phyloP scores from a whole-genome alignment of 768 basidiomycete genomes.

The Mycena epipterygia region DNA sequence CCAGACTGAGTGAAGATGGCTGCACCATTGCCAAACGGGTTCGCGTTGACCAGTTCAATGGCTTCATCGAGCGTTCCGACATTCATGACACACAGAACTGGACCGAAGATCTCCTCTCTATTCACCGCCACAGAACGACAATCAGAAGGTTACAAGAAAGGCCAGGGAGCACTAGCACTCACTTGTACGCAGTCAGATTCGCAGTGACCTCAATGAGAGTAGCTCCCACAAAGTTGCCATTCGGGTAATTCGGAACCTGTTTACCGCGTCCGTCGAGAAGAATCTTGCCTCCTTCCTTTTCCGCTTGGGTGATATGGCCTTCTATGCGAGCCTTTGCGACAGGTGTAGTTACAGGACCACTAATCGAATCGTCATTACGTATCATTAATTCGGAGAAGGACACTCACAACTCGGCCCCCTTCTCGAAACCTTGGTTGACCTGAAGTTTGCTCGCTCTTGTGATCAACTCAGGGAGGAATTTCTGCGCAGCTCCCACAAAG shows the following conservation, averaged over 20 bases:
- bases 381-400: background rate
- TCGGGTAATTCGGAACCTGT: slow-evolving; percentile 77
- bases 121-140: background rate
- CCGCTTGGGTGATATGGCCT: slow-evolving; percentile 77
- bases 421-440: slow-evolving; percentile 93
- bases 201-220: slow-evolving; percentile 87
- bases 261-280: slow-evolving; percentile 86
- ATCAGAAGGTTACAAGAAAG: background rate
- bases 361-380: slow-evolving; percentile 42
- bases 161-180: slow-evolving; percentile 41
- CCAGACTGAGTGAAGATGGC: slow-evolving; percentile 99
- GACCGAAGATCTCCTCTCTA: slow-evolving; percentile 96
- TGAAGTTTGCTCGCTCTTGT: slow-evolving; percentile 83
- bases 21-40: slow-evolving; percentile 93
- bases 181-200: slow-evolving; percentile 90
- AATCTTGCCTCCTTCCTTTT: slow-evolving; percentile 88
- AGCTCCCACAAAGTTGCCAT: slow-evolving; percentile 96
- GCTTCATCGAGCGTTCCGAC: slow-evolving; percentile 92
- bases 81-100: slow-evolving; percentile 82
- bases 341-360: slow-evolving; percentile 86
- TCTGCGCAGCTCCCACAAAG: slow-evolving; percentile 82
- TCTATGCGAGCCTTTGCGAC: slow-evolving; percentile 84
- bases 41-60: slow-evolving; percentile 88
- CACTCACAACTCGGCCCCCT: slow-evolving; percentile 81
- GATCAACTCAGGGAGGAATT: slow-evolving; percentile 89